phyloP scores from a whole-genome alignment of 2,329 filamentous ascomycete genomes.

The Aspergillus hiratsukae region DNA sequence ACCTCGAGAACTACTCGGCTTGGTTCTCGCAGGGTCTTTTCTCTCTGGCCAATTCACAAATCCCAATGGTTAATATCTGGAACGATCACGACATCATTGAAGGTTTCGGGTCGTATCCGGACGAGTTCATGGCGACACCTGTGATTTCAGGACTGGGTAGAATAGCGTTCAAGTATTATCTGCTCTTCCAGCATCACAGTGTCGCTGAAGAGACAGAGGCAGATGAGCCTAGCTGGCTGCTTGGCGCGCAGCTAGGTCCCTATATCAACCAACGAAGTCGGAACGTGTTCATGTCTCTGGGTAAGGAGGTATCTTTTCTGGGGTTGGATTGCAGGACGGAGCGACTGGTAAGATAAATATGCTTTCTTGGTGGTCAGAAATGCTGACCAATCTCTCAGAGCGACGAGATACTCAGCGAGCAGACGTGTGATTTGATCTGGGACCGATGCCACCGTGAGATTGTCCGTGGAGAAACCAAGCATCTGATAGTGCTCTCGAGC shows the following conservation, averaged over 20 bases:
- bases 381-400: conserved; percentile 41
- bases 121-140: conserved; percentile 84
- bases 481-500: conserved; percentile 80
- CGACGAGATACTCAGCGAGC: conserved; percentile 72
- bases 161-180: conserved; percentile 96
- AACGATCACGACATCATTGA: conserved; percentile 92
- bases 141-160: conserved; percentile 87
- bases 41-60: conserved; percentile 85
- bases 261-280: conserved; percentile 85
- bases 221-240: conserved; percentile 85
- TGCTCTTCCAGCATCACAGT: conserved; percentile 97
- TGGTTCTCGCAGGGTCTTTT: conserved; percentile 98
- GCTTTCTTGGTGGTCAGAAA: not conserved
- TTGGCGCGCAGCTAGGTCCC: conserved; percentile 74
- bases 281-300: conserved; percentile 80
- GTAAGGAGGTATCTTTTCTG: conserved; percentile 72
- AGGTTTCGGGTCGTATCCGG: conserved; percentile 88
- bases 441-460: conserved; percentile 81
- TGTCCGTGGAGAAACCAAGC: conserved; percentile 76
- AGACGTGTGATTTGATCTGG: conserved; percentile 82
- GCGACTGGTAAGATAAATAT: conserved; percentile 52
- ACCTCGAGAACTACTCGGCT: conserved; percentile 79
- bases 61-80: conserved; percentile 97
- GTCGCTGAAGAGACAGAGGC: conserved; percentile 72
- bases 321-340: conserved; percentile 91